Base-by-base conservation (phyloP, 2,329 filamentous ascomycete species). In the Diaporthe ilicicola region DNA sequence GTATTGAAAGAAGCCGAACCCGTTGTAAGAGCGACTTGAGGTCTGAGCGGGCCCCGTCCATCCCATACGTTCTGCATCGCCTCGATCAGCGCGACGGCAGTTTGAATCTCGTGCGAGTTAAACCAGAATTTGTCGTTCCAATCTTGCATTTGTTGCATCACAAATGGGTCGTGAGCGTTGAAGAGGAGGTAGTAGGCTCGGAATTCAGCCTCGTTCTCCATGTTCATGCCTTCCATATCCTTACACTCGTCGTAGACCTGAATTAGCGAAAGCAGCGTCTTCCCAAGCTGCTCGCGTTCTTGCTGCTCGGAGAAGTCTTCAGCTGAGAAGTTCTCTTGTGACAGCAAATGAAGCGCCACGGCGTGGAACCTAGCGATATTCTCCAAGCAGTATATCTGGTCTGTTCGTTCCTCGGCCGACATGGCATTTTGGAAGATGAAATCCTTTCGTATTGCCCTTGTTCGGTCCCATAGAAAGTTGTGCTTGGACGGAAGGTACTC, bases 391-490 rank as follows among this genome's bases (percentile, higher is more conserved):
- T 91, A 90, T 12, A 92, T 84, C 74, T 91, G 86, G 24, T 87
- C 84, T 32, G 82, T 83, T 76, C 90, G 84, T 74, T 92, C 90
- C 2, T 88, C 83, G 2, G 84, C 77, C 3, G 83, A 86, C 80
- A 92, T 85, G 66, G 86, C 85, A 4, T 90, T 90, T 73, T 92
- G 90, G 71, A 92, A 91, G 22, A 89, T 89, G 75, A 92, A 91
- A 76, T 93, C 91, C 73, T 90, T 87, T 29, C 91, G 88, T 70
- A 93, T 89, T 10, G 90, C 90, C 70, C 91, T 84, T 27, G 90
- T 92, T 53, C 91, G 85, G 76, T 93, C 90, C 90, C 91, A 92
- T 1, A 92, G 82, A 70, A 91, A 93, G 69, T 87, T 88, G 75
- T 92, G 90, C 53, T 88, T 81, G 5, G 80, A 75, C 0, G 88